phyloP scores from a whole-genome alignment of 1,284 basidiomycete genomes.

The Sphagnurus paluster region DNA sequence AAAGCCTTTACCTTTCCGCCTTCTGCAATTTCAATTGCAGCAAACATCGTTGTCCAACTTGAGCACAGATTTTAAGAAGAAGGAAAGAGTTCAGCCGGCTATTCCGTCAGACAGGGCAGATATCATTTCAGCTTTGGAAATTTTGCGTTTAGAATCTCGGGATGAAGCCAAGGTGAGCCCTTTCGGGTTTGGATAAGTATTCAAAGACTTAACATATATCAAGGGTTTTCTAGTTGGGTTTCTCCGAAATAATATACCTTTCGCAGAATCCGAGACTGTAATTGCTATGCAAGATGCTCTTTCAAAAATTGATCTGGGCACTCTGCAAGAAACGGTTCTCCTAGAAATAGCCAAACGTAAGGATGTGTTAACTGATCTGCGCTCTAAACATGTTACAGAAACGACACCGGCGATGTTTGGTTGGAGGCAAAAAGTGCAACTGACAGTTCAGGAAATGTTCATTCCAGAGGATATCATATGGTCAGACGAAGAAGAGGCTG shows the following conservation, averaged over 20 bases:
- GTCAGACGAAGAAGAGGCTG: slow-evolving; percentile 44
- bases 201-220: neutral
- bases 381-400: neutral
- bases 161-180: slow-evolving; percentile 30
- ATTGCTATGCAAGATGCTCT: slow-evolving; percentile 13
- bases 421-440: slow-evolving; percentile 32
- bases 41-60: slow-evolving; percentile 24
- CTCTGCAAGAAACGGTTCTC: slow-evolving; percentile 7
- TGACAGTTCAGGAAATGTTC: slow-evolving; percentile 36
- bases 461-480: slow-evolving; percentile 42
- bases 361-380: neutral
- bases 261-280: slow-evolving; percentile 17
- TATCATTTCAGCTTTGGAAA: slow-evolving; percentile 21
- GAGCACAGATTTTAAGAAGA: slow-evolving; percentile 11
- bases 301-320: slow-evolving; percentile 9
- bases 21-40: slow-evolving; percentile 32
- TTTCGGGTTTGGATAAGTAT: slow-evolving; percentile 25
- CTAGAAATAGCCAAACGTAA: slow-evolving; percentile 15
- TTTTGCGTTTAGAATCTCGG: slow-evolving; percentile 38
- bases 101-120: slow-evolving; percentile 21
- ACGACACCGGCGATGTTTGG: neutral
- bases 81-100: slow-evolving; percentile 8
- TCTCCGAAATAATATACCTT: slow-evolving; percentile 18
- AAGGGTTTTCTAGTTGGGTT: slow-evolving; percentile 24
- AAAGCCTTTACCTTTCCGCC: slow-evolving; percentile 26